Percentiles rank a stretch among this genome's conserved stretches.
These are phyloP conservation scores for Pelargonium exstipulatum DNA, from an alignment of 441 rosid genomes.

Conservation along the genomic window DNA sequence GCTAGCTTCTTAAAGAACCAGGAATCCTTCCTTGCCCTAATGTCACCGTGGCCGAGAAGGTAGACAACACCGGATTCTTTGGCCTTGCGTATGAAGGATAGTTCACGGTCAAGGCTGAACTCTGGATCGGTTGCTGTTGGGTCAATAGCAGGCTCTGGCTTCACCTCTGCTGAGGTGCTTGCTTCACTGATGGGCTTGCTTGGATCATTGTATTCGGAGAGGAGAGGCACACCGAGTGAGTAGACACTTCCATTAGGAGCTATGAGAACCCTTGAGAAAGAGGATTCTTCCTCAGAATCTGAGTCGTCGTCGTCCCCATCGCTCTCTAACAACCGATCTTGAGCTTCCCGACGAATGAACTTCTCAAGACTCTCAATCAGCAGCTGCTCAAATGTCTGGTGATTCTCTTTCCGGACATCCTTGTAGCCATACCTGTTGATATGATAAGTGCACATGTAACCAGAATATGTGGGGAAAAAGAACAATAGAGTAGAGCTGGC, in stretches of 20 bases:
- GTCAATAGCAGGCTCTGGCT: constrained; percentile 29
- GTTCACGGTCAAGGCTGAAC: constrained; percentile 85
- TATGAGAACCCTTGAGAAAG: constrained; percentile 55
- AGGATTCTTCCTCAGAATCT: constrained; percentile 55
- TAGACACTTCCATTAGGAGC: constrained; percentile 88
- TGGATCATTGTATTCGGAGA: constrained; percentile 54
- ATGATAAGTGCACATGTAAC: constrained; percentile 14
- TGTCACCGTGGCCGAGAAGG: constrained; percentile 96
- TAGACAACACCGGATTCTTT: constrained; percentile 95
- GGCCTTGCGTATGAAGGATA: constrained; percentile 82
- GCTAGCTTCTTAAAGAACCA: constrained; percentile 91
- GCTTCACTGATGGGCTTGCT: constrained; percentile 41
- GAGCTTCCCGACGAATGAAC: constrained; percentile 90
- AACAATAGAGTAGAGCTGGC: not conserved
- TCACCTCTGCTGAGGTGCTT: constrained; percentile 48
- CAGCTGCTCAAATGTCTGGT: constrained; percentile 88
- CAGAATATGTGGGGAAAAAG: not conserved
- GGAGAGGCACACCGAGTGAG: constrained; percentile 74
- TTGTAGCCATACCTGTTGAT: constrained; percentile 86
- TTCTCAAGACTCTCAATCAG: constrained; percentile 98
- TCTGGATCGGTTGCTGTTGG: constrained; percentile 49
- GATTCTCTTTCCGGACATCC: constrained; percentile 90
- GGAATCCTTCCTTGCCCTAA: constrained; percentile 88
- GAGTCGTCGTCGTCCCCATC: constrained; percentile 57
- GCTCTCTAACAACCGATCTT: constrained; percentile 82